Evolutionary conservation across 2,329 filamentous ascomycete genomes (phyloP).

Genomic region (Trichoderma guizhouense): DNA sequence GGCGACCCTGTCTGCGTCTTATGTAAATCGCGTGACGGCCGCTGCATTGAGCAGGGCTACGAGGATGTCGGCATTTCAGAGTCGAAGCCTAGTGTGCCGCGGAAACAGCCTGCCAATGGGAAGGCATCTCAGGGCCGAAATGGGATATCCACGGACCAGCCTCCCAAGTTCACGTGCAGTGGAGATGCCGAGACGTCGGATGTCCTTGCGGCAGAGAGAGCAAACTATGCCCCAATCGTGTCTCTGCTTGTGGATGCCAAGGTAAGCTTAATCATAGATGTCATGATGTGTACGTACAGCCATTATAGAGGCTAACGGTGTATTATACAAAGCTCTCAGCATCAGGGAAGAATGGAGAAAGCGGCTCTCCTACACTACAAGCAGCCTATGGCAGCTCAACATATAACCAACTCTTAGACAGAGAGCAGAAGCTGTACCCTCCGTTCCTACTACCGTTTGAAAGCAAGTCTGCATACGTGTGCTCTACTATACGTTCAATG

Average conservation of each 20-base stretch:
- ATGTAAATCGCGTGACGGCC: conserved; percentile 27
- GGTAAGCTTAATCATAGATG: neutral
- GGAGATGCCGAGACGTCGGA: neutral
- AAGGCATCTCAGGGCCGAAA: neutral
- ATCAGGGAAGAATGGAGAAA: neutral
- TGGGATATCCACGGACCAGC: neutral
- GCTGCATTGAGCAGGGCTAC: conserved; percentile 20
- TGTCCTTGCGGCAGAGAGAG: neutral
- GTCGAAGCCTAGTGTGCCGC: neutral
- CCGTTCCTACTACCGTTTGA: neutral
- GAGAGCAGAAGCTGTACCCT: neutral
- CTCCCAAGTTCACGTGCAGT: neutral
- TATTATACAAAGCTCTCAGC: neutral
- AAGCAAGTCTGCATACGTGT: conserved; percentile 10
- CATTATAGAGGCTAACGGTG: neutral
- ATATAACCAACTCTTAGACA: neutral
- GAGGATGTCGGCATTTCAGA: neutral
- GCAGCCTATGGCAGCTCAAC: neutral
- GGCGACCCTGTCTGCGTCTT: conserved; percentile 41
- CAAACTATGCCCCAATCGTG: conserved; percentile 5
- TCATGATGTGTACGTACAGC: neutral
- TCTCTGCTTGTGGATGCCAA: conserved; percentile 13
- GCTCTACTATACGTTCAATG: conserved; percentile 20
- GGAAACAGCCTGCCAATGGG: neutral
- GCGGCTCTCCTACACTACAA: neutral